Percentiles rank a stretch among this genome's conserved stretches.
These are phyloP conservation scores for Alliaria petiolata DNA, from an alignment of 345 rosid species.

Conservation along the genomic window DNA sequence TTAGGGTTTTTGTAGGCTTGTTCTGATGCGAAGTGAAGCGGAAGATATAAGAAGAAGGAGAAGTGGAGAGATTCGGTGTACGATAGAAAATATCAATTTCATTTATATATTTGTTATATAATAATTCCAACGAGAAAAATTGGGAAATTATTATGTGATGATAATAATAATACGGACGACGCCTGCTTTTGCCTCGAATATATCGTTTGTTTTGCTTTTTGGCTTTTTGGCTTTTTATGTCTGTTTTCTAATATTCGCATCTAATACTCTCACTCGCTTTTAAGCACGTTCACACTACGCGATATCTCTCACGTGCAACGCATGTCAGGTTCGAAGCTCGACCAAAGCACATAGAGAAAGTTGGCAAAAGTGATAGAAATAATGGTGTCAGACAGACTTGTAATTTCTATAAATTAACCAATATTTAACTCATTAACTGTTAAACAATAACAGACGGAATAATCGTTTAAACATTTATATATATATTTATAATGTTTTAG, in stretches of 20 bases:
- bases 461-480: not conserved
- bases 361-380: not conserved
- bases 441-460: not conserved
- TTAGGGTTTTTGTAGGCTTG: conserved; percentile 22
- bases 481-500: no score
- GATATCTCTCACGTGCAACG: conserved; percentile 13
- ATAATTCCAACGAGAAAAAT: not conserved
- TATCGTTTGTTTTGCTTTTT: not conserved
- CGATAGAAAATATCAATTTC: not conserved
- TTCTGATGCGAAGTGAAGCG: conserved; percentile 14
- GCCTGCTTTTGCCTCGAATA: conserved; percentile 11
- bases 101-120: not conserved
- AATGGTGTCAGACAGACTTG: not conserved
- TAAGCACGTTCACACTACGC: not conserved
- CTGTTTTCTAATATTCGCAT: not conserved
- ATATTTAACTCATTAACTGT: not conserved
- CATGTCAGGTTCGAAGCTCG: not conserved
- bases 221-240: conserved; percentile 25
- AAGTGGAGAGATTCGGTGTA: not conserved
- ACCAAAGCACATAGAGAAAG: not conserved
- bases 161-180: conserved; percentile 10
- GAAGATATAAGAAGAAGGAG: conserved; percentile 13
- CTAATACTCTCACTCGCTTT: not conserved
- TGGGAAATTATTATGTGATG: conserved; percentile 27
- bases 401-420: not conserved